Evolutionary conservation across 1,284 basidiomycete species (phyloP), one percentile per base, ranked within the genome.

Genomic region (Puccinia brachypodii): DNA sequence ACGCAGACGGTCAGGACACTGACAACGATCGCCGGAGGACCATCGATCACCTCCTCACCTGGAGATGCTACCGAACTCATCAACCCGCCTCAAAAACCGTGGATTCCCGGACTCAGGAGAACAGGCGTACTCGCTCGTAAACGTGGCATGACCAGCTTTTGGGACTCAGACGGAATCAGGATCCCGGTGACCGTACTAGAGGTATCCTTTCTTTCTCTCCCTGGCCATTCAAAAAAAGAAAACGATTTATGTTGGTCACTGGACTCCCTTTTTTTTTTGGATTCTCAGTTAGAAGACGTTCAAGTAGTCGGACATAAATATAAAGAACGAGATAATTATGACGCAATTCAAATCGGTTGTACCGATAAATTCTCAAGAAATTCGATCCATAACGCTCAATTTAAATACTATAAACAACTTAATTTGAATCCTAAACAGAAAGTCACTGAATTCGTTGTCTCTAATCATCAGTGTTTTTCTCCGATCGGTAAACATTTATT

Each of bases 81-180:
- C 50, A 50, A 40, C 50, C 72, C 72, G 1, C 47, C 72, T 11
- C 72, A 74, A 58, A 38, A 38, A 74, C 72, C 47, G 83, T 98
- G 96, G 96, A 92, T 92, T 28, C 93, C 96, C 44, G 89, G 90
- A 78, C 95, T 95, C 4, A 90, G 93, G 84, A 90, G 97, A 82
- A 96, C 95, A 0, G 97, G 97, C n/a, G 89, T 98, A 83, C 92
- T 99, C 86, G 96, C 95, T 31, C 90, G 92, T 82, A 99, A 99
- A 89, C 91, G 94, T 72, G 97, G 97, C 66, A 99, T 99, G 96
- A 93, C 94, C 7, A 91, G 91, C 16, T 89, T 98, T 85, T 99
- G 95, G 93, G 93, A 96, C 86, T 90, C 93, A 85, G 92, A 94
- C 83, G 97, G 97, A 47, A 91, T 91, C 60, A 89, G 93, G 81